Evolutionary conservation across 257 asterid genomes (phyloP), one percentile per base, ranked within the genome.

Genomic region (Solanum pinnatisectum): DNA sequence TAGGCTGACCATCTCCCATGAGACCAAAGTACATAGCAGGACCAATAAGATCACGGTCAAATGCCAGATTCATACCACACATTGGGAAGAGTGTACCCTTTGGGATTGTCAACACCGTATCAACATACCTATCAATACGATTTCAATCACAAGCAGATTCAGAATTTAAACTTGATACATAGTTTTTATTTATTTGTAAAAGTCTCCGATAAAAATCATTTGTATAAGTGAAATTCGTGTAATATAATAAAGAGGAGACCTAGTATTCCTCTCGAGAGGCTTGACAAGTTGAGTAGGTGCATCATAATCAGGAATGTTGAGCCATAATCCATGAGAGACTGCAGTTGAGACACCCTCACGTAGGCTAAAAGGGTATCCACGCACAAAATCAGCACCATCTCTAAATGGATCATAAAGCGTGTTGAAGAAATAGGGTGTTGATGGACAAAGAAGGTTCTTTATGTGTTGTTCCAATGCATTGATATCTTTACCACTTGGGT

Each of bases 221-320:
- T 7, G 7, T 25, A 25, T 0, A 77, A 81, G 27, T 59, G 4
- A 85, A 8, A 22, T 23, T 4, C 0, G 32, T 56, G 12, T 10
- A 15, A 52, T 30, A 2, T 10, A 39, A 39, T 4, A 9, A 20
- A 36, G 52, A n/a, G 73, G 73, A 36, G 83, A 96, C 99, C 91
- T 93, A 13, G 92, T 89, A 90, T 96, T 96, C 89, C 98, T 91
- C 89, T 96, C 99, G 1, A 87, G 93, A 37, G 99, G 99, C 94
- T 95, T 96, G 89, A 96, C 99, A 8, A 96, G 98, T 90, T 96
- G 99, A 5, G 99, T 96, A n/a, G 98, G 99, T 10, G 99, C 99
- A 63, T 96, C 99, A 33, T 96, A 96, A 87, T 96, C 99, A 37
- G 99, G 99, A 46, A 96, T 95, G 91, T 96, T 96, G 74, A 96